Conservation (phyloP, 495 filamentous ascomycete species). For the Tuber borchii region DNA sequence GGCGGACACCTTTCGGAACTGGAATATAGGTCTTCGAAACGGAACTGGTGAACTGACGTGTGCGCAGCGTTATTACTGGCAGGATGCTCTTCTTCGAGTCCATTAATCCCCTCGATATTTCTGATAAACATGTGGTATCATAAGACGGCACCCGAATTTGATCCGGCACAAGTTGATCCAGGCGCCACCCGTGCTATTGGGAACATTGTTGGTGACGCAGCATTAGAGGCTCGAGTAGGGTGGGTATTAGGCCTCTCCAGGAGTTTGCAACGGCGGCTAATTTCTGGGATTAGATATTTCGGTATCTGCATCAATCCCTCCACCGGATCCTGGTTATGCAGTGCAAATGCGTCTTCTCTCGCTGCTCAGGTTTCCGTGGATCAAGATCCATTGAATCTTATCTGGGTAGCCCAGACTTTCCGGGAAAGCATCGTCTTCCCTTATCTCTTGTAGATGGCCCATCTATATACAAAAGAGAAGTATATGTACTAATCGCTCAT, state of each 20-base stretch:
- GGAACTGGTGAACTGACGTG: slow-evolving; percentile 9
- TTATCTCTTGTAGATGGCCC: slow-evolving; percentile 57
- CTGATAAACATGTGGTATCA: slow-evolving; percentile 51
- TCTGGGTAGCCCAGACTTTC: slow-evolving; percentile 73
- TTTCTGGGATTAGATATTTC: slow-evolving; percentile 43
- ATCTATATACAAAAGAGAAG: neutral
- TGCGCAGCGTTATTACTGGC: slow-evolving; percentile 64
- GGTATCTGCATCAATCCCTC: slow-evolving; percentile 71
- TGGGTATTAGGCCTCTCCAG: slow-evolving; percentile 48
- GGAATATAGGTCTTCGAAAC: slow-evolving; percentile 48
- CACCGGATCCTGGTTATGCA: slow-evolving; percentile 65
- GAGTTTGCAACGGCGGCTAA: neutral
- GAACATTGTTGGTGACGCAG: slow-evolving; percentile 63
- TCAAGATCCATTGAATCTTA: slow-evolving; percentile 71
- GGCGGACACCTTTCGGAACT: slow-evolving; percentile 5
- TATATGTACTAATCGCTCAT: slow-evolving; percentile 39
- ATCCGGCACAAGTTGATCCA: slow-evolving; percentile 41
- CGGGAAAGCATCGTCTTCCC: slow-evolving; percentile 77
- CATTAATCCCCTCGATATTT: slow-evolving; percentile 71
- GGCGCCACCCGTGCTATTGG: slow-evolving; percentile 53
- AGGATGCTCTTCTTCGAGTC: slow-evolving; percentile 70
- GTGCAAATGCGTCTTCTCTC: slow-evolving; percentile 68
- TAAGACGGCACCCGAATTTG: slow-evolving; percentile 29
- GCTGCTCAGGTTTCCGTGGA: slow-evolving; percentile 62
- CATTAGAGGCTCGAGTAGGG: slow-evolving; percentile 63